These are phyloP conservation scores for Acanthamoeba lenticulata DNA, from an alignment of 208 protist genomes.

Conservation along the genomic window DNA sequence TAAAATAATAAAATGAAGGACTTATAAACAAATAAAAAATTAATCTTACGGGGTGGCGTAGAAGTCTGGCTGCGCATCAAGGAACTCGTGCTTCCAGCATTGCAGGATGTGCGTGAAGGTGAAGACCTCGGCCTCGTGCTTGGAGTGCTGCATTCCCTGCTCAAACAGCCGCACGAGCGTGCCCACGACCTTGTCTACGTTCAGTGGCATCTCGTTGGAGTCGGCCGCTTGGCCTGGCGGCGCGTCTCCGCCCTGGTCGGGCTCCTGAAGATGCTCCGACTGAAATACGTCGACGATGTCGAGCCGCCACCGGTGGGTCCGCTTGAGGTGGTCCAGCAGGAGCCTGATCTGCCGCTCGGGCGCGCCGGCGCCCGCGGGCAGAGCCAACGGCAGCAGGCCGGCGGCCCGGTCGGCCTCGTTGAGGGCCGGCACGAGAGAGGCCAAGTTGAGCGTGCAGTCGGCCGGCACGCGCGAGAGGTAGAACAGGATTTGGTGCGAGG, in stretches of 20 bases:
- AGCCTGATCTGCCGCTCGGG: not conserved
- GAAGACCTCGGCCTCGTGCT: constrained; percentile 41
- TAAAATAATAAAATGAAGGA: too few species aligned
- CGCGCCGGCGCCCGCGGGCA: not conserved
- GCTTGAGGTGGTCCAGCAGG: not conserved
- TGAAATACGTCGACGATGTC: constrained; percentile 11
- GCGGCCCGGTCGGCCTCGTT: not conserved
- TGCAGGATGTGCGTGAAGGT: constrained; percentile 26
- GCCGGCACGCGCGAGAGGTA: not conserved
- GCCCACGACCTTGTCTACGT: constrained; percentile 44
- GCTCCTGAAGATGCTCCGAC: not conserved
- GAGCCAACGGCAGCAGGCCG: not conserved
- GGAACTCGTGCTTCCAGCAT: constrained; percentile 21
- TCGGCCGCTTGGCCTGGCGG: not conserved
- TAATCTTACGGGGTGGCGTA: not conserved
- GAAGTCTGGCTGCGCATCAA: not conserved
- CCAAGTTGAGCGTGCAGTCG: not conserved
- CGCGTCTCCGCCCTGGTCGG: not conserved
- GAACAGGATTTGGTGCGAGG: constrained; percentile 49
- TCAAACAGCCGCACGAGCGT: constrained; percentile 48
- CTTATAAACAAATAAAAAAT: too few species aligned
- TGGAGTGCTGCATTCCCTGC: constrained; percentile 30
- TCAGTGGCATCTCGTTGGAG: not conserved
- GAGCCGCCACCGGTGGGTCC: not conserved
- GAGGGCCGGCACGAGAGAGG: not conserved